phyloP scores from a whole-genome alignment of 2,329 filamentous ascomycete species.

The Diplodia sapinea region DNA sequence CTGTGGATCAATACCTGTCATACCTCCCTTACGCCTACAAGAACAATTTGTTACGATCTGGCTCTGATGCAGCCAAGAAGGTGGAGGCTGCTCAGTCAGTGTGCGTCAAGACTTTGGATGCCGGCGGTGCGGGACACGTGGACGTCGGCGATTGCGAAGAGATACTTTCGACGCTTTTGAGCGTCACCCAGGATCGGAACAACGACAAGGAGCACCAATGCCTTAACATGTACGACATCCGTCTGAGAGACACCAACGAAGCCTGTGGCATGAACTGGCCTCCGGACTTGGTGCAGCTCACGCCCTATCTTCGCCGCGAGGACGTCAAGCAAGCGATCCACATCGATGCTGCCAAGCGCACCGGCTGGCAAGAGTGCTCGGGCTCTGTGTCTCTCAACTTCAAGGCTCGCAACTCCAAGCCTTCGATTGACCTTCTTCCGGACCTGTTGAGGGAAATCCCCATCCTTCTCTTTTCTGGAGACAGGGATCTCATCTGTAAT shows the following conservation, averaged over 20 bases:
- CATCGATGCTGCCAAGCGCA: constrained; percentile 78
- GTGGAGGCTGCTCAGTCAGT: constrained; percentile 72
- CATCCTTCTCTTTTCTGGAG: constrained; percentile 87
- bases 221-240: constrained; percentile 96
- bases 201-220: constrained; percentile 66
- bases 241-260: constrained; percentile 73
- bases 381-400: constrained; percentile 78
- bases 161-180: constrained; percentile 75
- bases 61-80: constrained; percentile 65
- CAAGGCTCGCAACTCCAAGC: constrained; percentile 70
- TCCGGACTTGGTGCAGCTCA: constrained; percentile 77
- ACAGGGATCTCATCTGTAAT: constrained; percentile 96
- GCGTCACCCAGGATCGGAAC: constrained; percentile 64
- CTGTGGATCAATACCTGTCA: constrained; percentile 84
- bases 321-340: constrained; percentile 83
- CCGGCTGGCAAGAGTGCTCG: constrained; percentile 91
- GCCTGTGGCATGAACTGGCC: constrained; percentile 99
- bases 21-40: constrained; percentile 85
- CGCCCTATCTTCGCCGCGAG: constrained; percentile 80
- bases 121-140: constrained; percentile 66
- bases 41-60: constrained; percentile 72
- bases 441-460: constrained; percentile 77
- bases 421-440: constrained; percentile 76
- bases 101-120: constrained; percentile 68
- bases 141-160: constrained; percentile 75